Conservation (phyloP, 257 asterid species). For the Osmanthus fragrans region DNA sequence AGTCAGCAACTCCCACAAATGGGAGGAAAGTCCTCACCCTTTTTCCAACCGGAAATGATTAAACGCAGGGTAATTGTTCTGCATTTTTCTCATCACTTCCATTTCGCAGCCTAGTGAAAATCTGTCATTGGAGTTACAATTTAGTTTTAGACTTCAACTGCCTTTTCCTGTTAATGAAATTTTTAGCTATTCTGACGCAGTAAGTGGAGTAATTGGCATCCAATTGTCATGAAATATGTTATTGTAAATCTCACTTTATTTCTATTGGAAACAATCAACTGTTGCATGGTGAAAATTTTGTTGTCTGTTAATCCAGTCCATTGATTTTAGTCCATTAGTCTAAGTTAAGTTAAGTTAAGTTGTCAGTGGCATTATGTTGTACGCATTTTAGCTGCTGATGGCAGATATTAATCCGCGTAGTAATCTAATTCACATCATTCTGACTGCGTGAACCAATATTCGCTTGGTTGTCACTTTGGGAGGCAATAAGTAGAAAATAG, state of each 20-base stretch:
- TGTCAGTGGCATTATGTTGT: background rate
- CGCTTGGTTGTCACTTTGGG: conserved; percentile 44
- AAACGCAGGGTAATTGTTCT: conserved; percentile 25
- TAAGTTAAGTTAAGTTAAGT: conserved; percentile 37
- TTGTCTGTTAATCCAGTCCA: conserved; percentile 17
- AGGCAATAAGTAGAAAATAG: conserved; percentile 22
- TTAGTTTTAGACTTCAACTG: conserved; percentile 17
- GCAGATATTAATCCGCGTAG: conserved; percentile 7
- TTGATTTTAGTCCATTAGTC: conserved; percentile 13
- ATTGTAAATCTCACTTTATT: conserved; percentile 22
- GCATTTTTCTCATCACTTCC: conserved; percentile 21
- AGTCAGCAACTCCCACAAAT: conserved; percentile 41
- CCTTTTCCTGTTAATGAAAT: conserved; percentile 25
- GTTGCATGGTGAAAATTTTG: conserved; percentile 26
- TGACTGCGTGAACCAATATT: conserved; percentile 33
- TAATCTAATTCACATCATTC: background rate
- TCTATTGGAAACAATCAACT: conserved; percentile 18
- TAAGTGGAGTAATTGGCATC: conserved; percentile 25
- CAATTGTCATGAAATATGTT: conserved; percentile 6
- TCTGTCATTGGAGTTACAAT: conserved; percentile 30
- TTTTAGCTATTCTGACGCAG: conserved; percentile 30
- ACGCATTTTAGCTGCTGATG: conserved; percentile 1
- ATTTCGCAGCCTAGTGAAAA: conserved; percentile 22
- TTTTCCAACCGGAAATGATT: conserved; percentile 76
- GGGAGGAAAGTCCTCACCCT: conserved; percentile 79